Conservation (phyloP, 176 grass and related monocot genomes). For the Hsuehochloa calcarea region DNA sequence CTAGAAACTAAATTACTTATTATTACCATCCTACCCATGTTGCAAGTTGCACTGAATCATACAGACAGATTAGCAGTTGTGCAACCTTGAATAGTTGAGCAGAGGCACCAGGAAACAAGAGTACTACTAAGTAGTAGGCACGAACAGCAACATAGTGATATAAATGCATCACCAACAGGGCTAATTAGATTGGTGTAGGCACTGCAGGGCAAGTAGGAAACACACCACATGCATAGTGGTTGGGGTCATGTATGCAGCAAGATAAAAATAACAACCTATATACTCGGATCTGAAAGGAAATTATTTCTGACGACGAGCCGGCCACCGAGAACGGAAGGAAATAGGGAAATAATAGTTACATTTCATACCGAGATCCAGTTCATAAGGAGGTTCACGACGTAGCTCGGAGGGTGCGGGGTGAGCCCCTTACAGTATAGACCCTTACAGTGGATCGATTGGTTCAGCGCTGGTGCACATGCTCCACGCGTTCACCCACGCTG, state of each 20-base stretch:
- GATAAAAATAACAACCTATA: conserved; percentile 36
- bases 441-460: too few species aligned
- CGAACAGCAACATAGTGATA: conserved; percentile 6
- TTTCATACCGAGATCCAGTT: conserved; percentile 14
- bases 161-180: conserved; percentile 24
- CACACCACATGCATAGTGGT: conserved; percentile 70
- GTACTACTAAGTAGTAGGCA: neutral
- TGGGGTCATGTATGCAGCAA: conserved; percentile 33
- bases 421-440: too few species aligned
- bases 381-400: too few species aligned
- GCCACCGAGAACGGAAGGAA: conserved; percentile 28
- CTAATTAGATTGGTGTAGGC: conserved; percentile 8
- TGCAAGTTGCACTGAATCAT: conserved; percentile 3
- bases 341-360: conserved; percentile 19
- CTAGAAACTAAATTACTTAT: too few species aligned
- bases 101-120: neutral
- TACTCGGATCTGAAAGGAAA: conserved; percentile 41
- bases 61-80: neutral
- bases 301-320: conserved; percentile 3
- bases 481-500: too few species aligned
- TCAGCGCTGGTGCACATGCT: too few species aligned
- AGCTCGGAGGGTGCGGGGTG: too few species aligned
- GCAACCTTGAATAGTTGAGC: neutral
- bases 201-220: conserved; percentile 49
- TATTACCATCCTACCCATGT: conserved; percentile 9